Conservation (phyloP, 2,329 filamentous ascomycete species). For the Fusarium newnesense region DNA sequence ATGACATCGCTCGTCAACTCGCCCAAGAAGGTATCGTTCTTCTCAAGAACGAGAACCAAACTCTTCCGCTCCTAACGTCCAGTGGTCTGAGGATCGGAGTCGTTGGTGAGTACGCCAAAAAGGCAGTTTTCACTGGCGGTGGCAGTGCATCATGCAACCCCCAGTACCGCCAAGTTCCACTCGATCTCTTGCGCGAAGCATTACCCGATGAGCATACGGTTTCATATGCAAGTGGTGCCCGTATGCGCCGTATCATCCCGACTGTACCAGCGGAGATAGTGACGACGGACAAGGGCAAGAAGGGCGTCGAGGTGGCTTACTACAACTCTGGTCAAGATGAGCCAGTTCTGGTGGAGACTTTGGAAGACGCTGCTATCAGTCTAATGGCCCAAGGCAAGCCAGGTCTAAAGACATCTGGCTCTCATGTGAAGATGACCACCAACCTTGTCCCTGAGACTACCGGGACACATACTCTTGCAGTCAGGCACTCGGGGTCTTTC, state of each 20-base stretch:
- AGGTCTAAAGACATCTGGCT: fast-evolving
- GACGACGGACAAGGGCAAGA: background rate
- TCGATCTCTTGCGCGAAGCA: background rate
- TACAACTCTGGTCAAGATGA: background rate
- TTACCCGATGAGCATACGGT: fast-evolving
- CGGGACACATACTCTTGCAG: fast-evolving
- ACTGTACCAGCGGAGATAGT: fast-evolving
- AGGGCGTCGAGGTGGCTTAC: background rate
- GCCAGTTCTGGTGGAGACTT: fast-evolving
- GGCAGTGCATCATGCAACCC: background rate
- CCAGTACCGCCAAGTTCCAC: background rate
- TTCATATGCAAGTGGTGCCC: background rate
- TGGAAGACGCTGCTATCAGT: background rate
- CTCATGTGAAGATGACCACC: background rate
- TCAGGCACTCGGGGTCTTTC: background rate
- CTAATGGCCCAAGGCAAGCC: background rate
- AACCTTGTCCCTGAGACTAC: background rate
- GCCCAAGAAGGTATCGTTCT: slow-evolving; percentile 18
- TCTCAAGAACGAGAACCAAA: slow-evolving; percentile 18
- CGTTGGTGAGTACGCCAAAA: background rate
- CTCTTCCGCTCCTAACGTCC: fast-evolving
- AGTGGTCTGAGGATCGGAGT: fast-evolving
- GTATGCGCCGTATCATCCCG: background rate
- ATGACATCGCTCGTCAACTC: slow-evolving; percentile 14
- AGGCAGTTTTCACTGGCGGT: background rate